Conservation (phyloP, 2,329 filamentous ascomycete genomes). For the Rachicladosporium sp. region DNA sequence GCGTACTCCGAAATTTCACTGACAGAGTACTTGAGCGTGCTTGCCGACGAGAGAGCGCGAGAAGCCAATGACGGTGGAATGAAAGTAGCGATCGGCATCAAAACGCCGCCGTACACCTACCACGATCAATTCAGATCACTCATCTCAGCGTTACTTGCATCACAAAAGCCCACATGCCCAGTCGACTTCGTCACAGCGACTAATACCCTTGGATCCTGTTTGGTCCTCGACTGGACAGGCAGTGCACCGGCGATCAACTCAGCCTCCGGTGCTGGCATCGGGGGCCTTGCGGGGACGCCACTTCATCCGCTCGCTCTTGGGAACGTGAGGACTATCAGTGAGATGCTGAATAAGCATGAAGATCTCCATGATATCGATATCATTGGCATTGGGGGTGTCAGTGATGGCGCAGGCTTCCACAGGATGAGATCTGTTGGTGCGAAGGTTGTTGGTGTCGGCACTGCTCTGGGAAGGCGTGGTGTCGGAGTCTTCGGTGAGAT, state of each 20-base stretch:
- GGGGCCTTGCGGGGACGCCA: slow-evolving; percentile 59
- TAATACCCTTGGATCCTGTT: slow-evolving; percentile 59
- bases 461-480: slow-evolving; percentile 53
- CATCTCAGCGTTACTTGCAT: slow-evolving; percentile 36
- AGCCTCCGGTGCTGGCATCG: slow-evolving; percentile 45
- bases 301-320: slow-evolving; percentile 63
- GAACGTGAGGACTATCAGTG: slow-evolving; percentile 58
- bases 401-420: slow-evolving; percentile 47
- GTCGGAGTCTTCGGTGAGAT: slow-evolving; percentile 52
- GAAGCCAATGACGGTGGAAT: neutral
- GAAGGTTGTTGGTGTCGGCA: slow-evolving; percentile 54
- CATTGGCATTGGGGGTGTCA: slow-evolving; percentile 62
- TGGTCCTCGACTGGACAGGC: slow-evolving; percentile 36
- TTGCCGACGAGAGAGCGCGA: slow-evolving; percentile 19
- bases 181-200: slow-evolving; percentile 61
- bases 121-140: slow-evolving; percentile 50
- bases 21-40: slow-evolving; percentile 40
- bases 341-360: slow-evolving; percentile 41
- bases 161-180: slow-evolving; percentile 25
- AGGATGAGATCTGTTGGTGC: slow-evolving; percentile 59
- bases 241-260: slow-evolving; percentile 35
- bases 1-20: slow-evolving; percentile 50
- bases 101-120: slow-evolving; percentile 67
- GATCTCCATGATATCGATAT: slow-evolving; percentile 45
- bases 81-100: slow-evolving; percentile 49